Evolutionary conservation across 2,329 filamentous ascomycete genomes (phyloP).

Genomic region (Phoma sp.): DNA sequence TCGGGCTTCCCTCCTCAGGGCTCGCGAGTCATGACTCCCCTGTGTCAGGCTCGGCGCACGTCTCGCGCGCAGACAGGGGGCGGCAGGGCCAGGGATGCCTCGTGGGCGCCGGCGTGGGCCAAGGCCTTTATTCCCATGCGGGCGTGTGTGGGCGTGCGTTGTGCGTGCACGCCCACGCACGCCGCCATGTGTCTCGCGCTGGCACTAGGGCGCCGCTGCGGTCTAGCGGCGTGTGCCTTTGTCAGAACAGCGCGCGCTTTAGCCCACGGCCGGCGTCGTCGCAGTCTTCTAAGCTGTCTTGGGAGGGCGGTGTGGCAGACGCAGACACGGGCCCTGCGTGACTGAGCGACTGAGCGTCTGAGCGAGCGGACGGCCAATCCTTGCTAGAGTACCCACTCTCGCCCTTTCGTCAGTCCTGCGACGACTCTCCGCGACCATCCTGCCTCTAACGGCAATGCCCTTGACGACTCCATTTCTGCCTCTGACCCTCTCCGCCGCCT

Average conservation of each 20-base stretch:
- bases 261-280: conserved; percentile 32
- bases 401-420: conserved; percentile 40
- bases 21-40: conserved; percentile 5
- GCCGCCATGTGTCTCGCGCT: conserved; percentile 40
- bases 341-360: background rate
- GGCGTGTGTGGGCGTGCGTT: conserved; percentile 28
- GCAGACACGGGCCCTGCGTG: conserved; percentile 27
- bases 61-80: conserved; percentile 15
- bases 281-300: conserved; percentile 31
- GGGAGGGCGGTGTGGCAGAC: conserved; percentile 39
- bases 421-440: conserved; percentile 42
- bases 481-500: conserved; percentile 28
- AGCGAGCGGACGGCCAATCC: conserved; percentile 27
- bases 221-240: conserved; percentile 29
- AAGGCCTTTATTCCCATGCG: conserved; percentile 39
- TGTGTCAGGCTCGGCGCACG: conserved; percentile 8
- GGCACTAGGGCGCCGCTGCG: conserved; percentile 27
- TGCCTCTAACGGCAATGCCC: conserved; percentile 44
- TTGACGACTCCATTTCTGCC: conserved; percentile 40
- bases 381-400: conserved; percentile 46
- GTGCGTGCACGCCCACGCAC: conserved; percentile 28
- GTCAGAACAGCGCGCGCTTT: conserved; percentile 39
- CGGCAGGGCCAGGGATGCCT: conserved; percentile 38
- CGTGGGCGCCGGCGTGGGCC: conserved; percentile 41
- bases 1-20: no score